Base-by-base conservation (phyloP, 139 green algal genomes). In the Limnomonas spitsbergensis region DNA sequence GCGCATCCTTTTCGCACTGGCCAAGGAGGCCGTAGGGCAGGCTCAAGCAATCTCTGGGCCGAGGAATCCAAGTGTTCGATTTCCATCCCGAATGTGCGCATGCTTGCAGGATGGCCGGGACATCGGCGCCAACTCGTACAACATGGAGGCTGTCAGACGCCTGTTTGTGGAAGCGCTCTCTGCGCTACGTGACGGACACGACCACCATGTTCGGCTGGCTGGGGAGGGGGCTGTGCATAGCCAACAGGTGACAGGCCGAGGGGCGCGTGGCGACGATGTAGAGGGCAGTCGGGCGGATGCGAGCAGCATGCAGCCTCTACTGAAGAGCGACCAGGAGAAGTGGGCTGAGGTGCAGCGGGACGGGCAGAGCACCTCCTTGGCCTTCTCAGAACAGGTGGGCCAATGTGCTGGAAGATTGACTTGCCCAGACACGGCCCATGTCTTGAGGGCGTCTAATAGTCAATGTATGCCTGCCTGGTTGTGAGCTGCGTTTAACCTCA, bases 321-420 rank as follows among this genome's bases (percentile, higher is more conserved):
- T 20, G 14, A 61, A 61, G 47, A 14, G 14, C 47, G 56, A 70
- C 29, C 14, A 38, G 56, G 56, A 70, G 56, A 70, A 70, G 29
- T 70, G 56, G 56, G 56, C 56, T 24, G 29, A 7, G n/a, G 29
- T 70, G 4, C 56, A 70, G 56, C 27, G 56, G 56, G 56, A 70
- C 29, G 56, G 56, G 29, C 56, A 70, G 6, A 37, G 56, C 29
- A 70, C 7, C 56, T 70, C 56, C 4, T 7, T 70, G 9, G 29
- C 9, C 4, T 4, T 36, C 4, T 4, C 9, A 54, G 42, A 54
- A 54, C 7, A 9, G 6, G 42, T 9, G 7, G 42, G 42, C 42
- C 42, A 6, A 6, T 54, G 7, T 27, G 42, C 42, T 54, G 42
- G 7, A 54, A 9, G 7, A 54, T 27, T 24, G 7, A 34, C 56